Conservation (phyloP, 768 basidiomycete genomes). For the Boletus eberwhitei region DNA sequence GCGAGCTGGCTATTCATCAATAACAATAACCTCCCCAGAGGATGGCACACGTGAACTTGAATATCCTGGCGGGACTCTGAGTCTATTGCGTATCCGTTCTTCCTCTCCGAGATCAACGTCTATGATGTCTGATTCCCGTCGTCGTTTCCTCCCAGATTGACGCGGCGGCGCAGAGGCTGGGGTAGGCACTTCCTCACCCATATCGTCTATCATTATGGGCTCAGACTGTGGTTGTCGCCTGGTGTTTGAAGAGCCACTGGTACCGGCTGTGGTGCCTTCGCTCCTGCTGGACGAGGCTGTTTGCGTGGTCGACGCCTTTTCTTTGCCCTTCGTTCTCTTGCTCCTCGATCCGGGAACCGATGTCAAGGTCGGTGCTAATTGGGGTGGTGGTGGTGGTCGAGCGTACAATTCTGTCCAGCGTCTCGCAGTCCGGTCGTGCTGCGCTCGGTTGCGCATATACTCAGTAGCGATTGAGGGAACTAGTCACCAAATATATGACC, state of each 20-base stretch:
- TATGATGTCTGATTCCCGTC: conserved; percentile 25
- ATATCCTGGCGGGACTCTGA: conserved; percentile 10
- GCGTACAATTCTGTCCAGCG: conserved; percentile 78
- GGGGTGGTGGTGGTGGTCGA: conserved; percentile 36
- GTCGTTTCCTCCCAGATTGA: conserved; percentile 35
- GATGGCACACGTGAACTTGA: conserved; percentile 16
- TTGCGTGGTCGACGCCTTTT: conserved; percentile 17
- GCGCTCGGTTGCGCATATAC: conserved; percentile 59
- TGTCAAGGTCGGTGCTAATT: conserved; percentile 13
- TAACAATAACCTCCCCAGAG: conserved; percentile 43
- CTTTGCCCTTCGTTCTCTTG: conserved; percentile 38
- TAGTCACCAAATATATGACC: conserved; percentile 18
- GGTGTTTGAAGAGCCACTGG: conserved; percentile 15
- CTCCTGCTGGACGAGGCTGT: conserved; percentile 4
- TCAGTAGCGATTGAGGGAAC: conserved; percentile 73
- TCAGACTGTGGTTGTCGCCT: conserved; percentile 13
- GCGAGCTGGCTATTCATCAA: conserved; percentile 33
- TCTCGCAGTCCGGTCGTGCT: conserved; percentile 74
- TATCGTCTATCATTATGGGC: conserved; percentile 32
- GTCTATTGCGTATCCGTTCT: conserved; percentile 20
- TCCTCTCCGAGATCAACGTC: conserved; percentile 33
- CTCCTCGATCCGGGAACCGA: neutral
- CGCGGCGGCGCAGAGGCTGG: neutral
- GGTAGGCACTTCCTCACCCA: conserved; percentile 26
- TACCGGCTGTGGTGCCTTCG: neutral